Base-by-base conservation (phyloP, 2,329 filamentous ascomycete genomes). In the Pyrenophora teres region DNA sequence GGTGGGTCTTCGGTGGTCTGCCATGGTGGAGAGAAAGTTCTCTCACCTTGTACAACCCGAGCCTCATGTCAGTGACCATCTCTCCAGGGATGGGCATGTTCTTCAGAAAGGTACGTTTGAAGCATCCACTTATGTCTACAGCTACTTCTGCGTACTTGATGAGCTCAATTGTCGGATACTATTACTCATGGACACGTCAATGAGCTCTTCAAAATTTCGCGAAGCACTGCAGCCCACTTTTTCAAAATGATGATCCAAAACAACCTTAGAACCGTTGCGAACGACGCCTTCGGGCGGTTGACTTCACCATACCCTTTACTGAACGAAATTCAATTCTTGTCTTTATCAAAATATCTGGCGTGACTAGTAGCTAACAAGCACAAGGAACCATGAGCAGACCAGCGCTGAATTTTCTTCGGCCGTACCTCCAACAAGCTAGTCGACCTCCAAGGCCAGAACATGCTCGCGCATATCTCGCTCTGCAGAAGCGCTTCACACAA, bases 181-280 rank as follows among this genome's bases (percentile, higher is more conserved):
- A 4, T 39, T n/a, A 16, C 23, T 18, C 6, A 18, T 5, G 23
- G 7, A 40, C 23, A 5, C 6, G 13, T 18, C 39, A 27, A 7
- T 15, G 43, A 46, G 43, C 43, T 39, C 27, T 39, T 25, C 37
- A 30, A 33, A 46, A 16, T 25, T 46, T 32, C 33, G 35, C 36
- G 18, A 40, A 23, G 16, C 30, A 23, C 19, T 27, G 16, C 27
- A 44, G 35, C 32, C 23, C 39, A 27, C 40, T 40, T 23, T 43
- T 44, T 19, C 52, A 30, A 64, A 30, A 64, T 70, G 67, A 73
- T 71, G 70, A 72, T 67, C 57, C 51, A 56, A 59, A 60, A 62
- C 59, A 59, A 67, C 59, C 58, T 59, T 70, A 86, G 84, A 87
- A 87, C 84, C 84, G 84, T 84, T 87, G 84, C 84, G 83, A 81